Base-by-base conservation (phyloP, 2,329 filamentous ascomycete genomes). In the Diaporthe aspalathi region DNA sequence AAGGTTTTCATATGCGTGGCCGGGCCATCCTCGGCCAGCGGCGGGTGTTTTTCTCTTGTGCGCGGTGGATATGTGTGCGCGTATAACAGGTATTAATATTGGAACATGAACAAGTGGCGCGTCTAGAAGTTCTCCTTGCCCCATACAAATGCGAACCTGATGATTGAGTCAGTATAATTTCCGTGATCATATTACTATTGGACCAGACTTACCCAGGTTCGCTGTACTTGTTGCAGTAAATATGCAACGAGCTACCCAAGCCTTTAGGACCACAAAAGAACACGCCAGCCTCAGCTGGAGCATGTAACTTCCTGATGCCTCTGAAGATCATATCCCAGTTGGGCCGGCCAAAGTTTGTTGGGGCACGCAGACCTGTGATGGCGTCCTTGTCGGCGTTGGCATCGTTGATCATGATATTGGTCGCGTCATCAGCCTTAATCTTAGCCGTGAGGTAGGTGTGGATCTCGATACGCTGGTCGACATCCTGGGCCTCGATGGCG, bases 281-380 rank as follows among this genome's bases (percentile, higher is more conserved):
- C 22, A 94, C 92, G 76, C 92, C 92, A 2, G 90, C 91, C 82
- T 94, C 92, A 57, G 89, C 89, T 1, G 92, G 91, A 6, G 86
- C 84, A 79, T 94, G 92, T 74, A 96, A 89, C 82, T 94, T 94
- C 77, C 93, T 86, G 79, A 97, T 93, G 68, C 91, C 91, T 74
- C 93, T 89, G 84, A 96, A 96, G 77, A 97, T 93, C 89, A 94
- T 94, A 79, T 96, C 93, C 94, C 94, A 96, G 83, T 96, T 95
- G 20, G 94, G 94, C 29, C 93, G 87, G 68, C 94, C 94, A 79
- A 96, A 94, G 84, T 94, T 96, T 53, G 93, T 96, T 24, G 93
- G 93, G 68, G 93, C 92, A 62, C 93, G 88, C 38, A 96, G 87
- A 68, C 94, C 93, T 0, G 93, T 96, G 79, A 96, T 95, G 77